Evolutionary conservation across 345 rosid genomes (phyloP), one percentile per base, ranked within the genome.

Genomic region (Bretschneidera sinensis): DNA sequence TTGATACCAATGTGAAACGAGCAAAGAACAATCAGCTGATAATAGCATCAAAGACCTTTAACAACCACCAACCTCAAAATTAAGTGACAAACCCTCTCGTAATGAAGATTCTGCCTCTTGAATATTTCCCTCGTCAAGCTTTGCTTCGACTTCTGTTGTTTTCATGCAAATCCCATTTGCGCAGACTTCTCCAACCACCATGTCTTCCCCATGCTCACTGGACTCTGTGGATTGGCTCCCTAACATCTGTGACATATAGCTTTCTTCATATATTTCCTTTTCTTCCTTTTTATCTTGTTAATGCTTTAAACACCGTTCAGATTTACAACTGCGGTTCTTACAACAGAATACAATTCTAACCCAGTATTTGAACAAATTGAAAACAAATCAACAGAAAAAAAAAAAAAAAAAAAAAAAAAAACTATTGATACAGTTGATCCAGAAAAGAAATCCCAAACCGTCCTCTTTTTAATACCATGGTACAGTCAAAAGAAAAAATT

Each of bases 41-140:
- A 55, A 20, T 43, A 18, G n/a, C n/a, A n/a, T n/a, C n/a, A n/a
- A n/a, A 55, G 18, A 21, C 17, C 16, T 20, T 39, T 20, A 54
- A 21, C 22, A 49, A 47, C 2, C 34, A 31, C 33, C n/a, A 51
- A 87, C 98, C 92, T 89, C 98, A 22, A 74, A 85, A 71, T 84
- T 92, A 64, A 92, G 91, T 0, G 90, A 83, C 54, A 87, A 76
- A 45, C 98, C 94, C 77, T 89, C 97, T 48, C 97, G 82, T 21
- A 92, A 69, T 48, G 94, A 92, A 64, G 91, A 85, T 74, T 92
- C 98, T 11, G 98, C 98, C 66, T 89, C 96, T 58, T 85, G 80
- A 69, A 92, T 89, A 54, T 92, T 89, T 60, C 96, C 97, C 64
- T 80, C 83, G 74, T 92, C 94, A 59, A 89, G 91, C 67, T 89